Base-by-base conservation (phyloP, 352 stramenopile genomes). In the Globisporangium megalacanthum region DNA sequence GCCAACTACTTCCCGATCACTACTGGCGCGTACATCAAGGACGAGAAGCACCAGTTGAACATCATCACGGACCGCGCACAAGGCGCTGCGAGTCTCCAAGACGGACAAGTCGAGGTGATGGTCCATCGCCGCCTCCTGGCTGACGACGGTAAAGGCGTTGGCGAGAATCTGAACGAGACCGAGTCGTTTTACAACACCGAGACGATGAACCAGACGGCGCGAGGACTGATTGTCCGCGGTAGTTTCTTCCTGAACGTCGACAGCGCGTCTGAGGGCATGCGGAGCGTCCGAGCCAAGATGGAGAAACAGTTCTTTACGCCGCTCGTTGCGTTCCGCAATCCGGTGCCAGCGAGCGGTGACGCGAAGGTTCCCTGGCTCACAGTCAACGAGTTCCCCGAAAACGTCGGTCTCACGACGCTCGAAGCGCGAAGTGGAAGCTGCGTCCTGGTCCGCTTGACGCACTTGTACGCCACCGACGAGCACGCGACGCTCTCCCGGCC, bases 1-100 rank as follows among this genome's bases (percentile, higher is more conserved):
- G 94, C 91, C 42, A 99, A 99, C 70, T 99, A 98, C 75, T 98
- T 98, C 63, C 97, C 97, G 2, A 91, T 99, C n/a, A 99, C 92
- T 53, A 87, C 93, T 8, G 89, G 89, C 15, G 88, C 93, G 8
- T 99, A 95, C 61, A 76, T 99, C 58, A 88, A 98, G 68, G 89
- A 98, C 59, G 60, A 78, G 13, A 77, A 83, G 29, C 51, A 66
- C 17, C 80, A 97, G 57, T 66, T 98, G 17, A 90, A 85, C 33
- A 60, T 98, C 19, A 68, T 97, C 36, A 96, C 86, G 6, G 96
- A 99, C 64, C 81, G 94, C 10, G 92, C 94, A 0, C 94, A 99
- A 67, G 97, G 95, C 42, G 86, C 75, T 41, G 80, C 86, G 29
- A 98, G 93, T 59, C 68, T 99, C 11, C 61, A 72, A 44, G 83